Base-by-base conservation (phyloP, 1,284 basidiomycete species). In the Meira miltonrushii region DNA sequence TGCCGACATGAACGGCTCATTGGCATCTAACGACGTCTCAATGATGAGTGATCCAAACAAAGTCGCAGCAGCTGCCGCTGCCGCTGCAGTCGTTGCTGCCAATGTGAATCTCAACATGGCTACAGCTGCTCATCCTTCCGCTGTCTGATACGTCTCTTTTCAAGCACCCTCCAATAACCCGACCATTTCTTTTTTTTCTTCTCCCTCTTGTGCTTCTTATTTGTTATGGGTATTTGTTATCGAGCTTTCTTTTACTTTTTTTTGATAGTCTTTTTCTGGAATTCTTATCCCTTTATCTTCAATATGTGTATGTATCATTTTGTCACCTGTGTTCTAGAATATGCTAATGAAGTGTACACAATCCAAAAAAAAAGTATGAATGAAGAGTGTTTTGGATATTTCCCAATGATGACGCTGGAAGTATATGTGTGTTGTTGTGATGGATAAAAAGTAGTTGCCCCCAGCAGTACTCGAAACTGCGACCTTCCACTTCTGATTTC, bases 231-330 rank as follows among this genome's bases (percentile, higher is more conserved):
- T 33, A 8, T 38, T 53, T 5, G 38, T 23, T 53, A n/a, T 37
- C 38, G 37, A 15, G 11, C 7, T 38, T 3, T 33, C 49, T 39
- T n/a, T n/a, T n/a, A n/a, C n/a, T n/a, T 8, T 33, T 33, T 8
- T 33, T 33, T 53, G 15, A 15, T 37, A 39, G 12, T 39, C 37
- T 39, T 38, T n/a, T 41, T 53, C 50, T n/a, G 38, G 50, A 37
- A 17, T 19, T 25, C 23, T 33, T 52, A 21, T 13, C 15, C 65
- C 46, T 41, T 63, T 62, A 13, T 71, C 60, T 0, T 39, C 84
- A 82, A 75, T 93, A 92, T 43, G 90, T 82, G 71, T 93, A 90
- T 65, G 84, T 82, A 0, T 87, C 84, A 4, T 83, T 88, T 67
- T 93, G 90, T 0, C 87, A 81, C 7, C 82, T 75, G 8, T 87